These are phyloP conservation scores for Chrysanthemum seticuspe DNA, from an alignment of 129 eudicot species.

Conservation along the genomic window DNA sequence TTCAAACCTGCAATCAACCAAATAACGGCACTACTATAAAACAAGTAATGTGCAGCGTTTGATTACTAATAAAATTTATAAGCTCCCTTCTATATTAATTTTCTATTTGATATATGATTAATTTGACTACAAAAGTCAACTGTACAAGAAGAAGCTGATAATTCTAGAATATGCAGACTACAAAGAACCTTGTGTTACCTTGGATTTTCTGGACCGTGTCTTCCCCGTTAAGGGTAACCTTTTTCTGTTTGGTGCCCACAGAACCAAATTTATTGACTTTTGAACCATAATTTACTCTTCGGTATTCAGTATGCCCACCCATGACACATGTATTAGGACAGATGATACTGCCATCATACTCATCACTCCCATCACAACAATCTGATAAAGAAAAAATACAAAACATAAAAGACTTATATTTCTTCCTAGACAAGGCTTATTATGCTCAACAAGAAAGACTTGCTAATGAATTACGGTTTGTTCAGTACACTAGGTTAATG, in stretches of 20 bases:
- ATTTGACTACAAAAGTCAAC: neutral
- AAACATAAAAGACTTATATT: neutral
- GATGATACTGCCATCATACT: slow-evolving; percentile 56
- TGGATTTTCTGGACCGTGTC: slow-evolving; percentile 51
- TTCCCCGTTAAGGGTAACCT: slow-evolving; percentile 26
- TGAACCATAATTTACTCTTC: slow-evolving; percentile 37
- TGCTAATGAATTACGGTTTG: neutral
- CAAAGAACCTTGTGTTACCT: slow-evolving; percentile 39
- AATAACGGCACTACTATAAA: neutral
- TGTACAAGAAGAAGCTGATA: slow-evolving; percentile 6
- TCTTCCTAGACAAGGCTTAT: neutral
- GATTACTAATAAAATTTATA: slow-evolving; percentile 1
- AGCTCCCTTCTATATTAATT: neutral
- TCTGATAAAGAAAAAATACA: slow-evolving; percentile 34
- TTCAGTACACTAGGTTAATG: neutral
- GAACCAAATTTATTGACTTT: slow-evolving; percentile 21
- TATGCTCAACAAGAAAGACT: neutral
- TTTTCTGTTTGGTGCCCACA: slow-evolving; percentile 33
- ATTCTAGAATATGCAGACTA: neutral
- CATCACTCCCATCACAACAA: slow-evolving; percentile 99
- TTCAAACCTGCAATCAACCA: slow-evolving; percentile 64
- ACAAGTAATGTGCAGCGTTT: slow-evolving; percentile 7
- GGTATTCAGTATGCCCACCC: slow-evolving; percentile 81
- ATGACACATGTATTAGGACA: slow-evolving; percentile 88
- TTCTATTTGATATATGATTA: neutral